Percentiles rank a stretch among this genome's conserved stretches.
Evolutionary conservation across 2,329 filamentous ascomycete genomes (phyloP).

Genomic region (Curvularia hawaiiensis): DNA sequence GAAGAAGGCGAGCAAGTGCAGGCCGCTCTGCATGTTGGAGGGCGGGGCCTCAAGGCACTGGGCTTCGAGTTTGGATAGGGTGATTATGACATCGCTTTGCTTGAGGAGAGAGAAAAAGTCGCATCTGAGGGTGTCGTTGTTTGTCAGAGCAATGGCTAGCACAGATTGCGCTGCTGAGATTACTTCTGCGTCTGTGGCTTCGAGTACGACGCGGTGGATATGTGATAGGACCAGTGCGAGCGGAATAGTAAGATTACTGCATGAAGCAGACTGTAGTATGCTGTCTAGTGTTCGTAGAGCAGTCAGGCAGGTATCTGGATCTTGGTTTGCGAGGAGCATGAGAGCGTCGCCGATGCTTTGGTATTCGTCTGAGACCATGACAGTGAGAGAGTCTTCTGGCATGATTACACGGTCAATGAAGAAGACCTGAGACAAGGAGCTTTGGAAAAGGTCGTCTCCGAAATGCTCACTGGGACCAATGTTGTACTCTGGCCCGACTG

Average conservation of each 20-base stretch:
- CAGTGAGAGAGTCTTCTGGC: constrained; percentile 16
- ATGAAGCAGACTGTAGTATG: constrained; percentile 18
- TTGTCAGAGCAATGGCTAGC: constrained; percentile 28
- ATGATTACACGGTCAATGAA: constrained; percentile 35
- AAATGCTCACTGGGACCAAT: constrained; percentile 14
- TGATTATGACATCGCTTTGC: constrained; percentile 19
- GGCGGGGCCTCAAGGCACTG: constrained; percentile 38
- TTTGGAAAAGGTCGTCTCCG: constrained; percentile 25
- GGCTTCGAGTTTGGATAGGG: constrained; percentile 29
- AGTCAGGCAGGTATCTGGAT: constrained; percentile 35
- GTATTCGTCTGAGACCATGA: constrained; percentile 22
- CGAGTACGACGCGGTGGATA: constrained; percentile 26
- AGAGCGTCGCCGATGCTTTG: constrained; percentile 34
- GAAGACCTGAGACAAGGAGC: constrained; percentile 30
- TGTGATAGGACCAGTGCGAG: constrained; percentile 27
- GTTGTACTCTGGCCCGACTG: constrained; percentile 27
- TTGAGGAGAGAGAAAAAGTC: constrained; percentile 28
- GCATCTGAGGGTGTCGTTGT: background rate
- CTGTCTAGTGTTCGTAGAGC: constrained; percentile 30
- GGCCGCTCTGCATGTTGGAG: constrained; percentile 38
- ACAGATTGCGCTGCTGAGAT: constrained; percentile 37
- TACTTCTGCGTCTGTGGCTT: constrained; percentile 34
- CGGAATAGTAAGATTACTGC: constrained; percentile 19
- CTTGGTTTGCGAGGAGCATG: constrained; percentile 25
- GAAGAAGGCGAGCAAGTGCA: constrained; percentile 41